Evolutionary conservation across 345 rosid species (phyloP).

Genomic region (Brassica napus): DNA sequence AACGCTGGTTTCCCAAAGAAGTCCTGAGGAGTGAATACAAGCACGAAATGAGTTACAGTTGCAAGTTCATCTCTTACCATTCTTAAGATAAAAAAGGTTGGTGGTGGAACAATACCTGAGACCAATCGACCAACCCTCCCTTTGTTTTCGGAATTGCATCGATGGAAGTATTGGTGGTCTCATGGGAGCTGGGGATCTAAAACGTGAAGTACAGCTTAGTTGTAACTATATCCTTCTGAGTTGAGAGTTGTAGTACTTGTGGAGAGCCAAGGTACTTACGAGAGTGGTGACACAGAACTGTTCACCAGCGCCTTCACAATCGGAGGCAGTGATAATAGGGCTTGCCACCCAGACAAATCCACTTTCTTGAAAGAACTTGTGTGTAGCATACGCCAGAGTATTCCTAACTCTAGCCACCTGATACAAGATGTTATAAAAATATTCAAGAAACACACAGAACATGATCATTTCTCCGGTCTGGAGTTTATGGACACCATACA

Average conservation of each 20-base stretch:
- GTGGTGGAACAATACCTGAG: conserved; percentile 59
- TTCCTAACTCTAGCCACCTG: conserved; percentile 96
- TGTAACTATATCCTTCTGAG: not conserved
- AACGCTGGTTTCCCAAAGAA: conserved; percentile 97
- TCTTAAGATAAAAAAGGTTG: conserved; percentile 7
- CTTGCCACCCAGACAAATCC: conserved; percentile 97
- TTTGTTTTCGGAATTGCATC: conserved; percentile 73
- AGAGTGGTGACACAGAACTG: conserved; percentile 97
- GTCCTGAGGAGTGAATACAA: conserved; percentile 52
- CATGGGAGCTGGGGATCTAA: conserved; percentile 82
- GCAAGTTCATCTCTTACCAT: conserved; percentile 2
- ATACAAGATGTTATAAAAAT: not conserved
- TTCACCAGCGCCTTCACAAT: conserved; percentile 98
- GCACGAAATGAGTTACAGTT: conserved; percentile 17
- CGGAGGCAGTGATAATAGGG: conserved; percentile 94
- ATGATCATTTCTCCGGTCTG: not conserved
- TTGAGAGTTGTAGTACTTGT: not conserved
- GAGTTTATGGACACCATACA: not conserved
- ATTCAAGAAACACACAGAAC: too few species aligned
- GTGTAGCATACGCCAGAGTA: conserved; percentile 92
- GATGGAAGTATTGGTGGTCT: conserved; percentile 52
- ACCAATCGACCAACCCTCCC: conserved; percentile 87
- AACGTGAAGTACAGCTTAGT: conserved; percentile 14
- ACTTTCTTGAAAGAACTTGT: conserved; percentile 89
- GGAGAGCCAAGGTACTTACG: conserved; percentile 52